Conservation (phyloP, 2,329 filamentous ascomycete genomes). For the Alternaria sp. region DNA sequence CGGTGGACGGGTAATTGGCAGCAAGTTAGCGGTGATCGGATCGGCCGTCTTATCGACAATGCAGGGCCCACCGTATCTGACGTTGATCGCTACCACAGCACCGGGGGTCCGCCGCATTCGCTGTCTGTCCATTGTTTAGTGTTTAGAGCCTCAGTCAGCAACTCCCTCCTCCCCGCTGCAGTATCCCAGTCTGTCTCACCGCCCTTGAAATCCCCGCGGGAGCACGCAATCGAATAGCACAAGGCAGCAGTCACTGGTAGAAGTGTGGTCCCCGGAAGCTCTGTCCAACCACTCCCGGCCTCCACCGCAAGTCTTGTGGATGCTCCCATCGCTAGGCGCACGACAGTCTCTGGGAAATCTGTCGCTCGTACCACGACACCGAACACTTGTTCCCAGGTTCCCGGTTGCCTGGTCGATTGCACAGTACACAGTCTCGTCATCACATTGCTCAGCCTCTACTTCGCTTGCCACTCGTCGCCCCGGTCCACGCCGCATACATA, state of each 20-base stretch:
- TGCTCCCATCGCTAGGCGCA: constrained; percentile 28
- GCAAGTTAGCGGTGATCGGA: constrained; percentile 8
- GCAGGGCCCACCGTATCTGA: constrained; percentile 13
- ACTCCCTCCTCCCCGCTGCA: constrained; percentile 11
- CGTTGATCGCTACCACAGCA: constrained; percentile 18
- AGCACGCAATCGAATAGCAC: constrained; percentile 7
- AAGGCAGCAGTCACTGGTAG: constrained; percentile 7
- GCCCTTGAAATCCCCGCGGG: constrained; percentile 15
- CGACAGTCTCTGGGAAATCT: constrained; percentile 35
- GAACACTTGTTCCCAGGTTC: constrained; percentile 15
- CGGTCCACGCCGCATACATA: constrained; percentile 32
- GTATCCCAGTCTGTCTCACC: constrained; percentile 27
- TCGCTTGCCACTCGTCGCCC: constrained; percentile 30
- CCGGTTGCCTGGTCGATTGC: constrained; percentile 20
- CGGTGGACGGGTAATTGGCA: constrained; percentile 10
- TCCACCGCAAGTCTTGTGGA: constrained; percentile 36
- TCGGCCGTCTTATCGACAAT: constrained; percentile 8
- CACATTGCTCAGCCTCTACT: constrained; percentile 17
- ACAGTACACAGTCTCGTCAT: constrained; percentile 26
- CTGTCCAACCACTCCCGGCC: constrained; percentile 14
- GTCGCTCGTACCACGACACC: constrained; percentile 27
- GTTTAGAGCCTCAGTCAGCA: constrained; percentile 10
- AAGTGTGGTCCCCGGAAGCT: constrained; percentile 8
- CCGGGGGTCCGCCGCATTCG: constrained; percentile 14
- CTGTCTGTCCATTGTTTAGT: constrained; percentile 8